Evolutionary conservation across 2,329 filamentous ascomycete genomes (phyloP), one percentile per base, ranked within the genome.

Genomic region (Zymoseptoria brevis): DNA sequence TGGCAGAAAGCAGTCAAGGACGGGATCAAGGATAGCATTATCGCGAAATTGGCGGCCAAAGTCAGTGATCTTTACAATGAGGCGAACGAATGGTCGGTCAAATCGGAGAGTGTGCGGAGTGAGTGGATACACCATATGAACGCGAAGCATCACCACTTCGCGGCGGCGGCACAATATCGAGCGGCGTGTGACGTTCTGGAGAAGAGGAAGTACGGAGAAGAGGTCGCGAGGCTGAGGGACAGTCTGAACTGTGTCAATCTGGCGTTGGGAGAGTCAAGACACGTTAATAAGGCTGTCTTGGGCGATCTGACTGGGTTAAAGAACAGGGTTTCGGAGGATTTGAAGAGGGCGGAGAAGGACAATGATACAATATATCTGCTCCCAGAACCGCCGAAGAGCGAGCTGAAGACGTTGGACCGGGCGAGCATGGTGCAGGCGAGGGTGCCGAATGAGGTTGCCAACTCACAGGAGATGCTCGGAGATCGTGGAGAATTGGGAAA

Each of bases 111-210:
- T 16, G 87, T 97, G 66, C 94, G 89, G 72, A 92, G 88, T 58
- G 89, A 94, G 63, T 97, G 93, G 94, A 96, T 99, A 67, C 93
- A 97, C 74, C 93, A 97, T 72, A 92, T 95, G 83, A 92, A 89
- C 24, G 94, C 93, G 5, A 99, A 97, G 73, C 92, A 97, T 70
- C 89, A 96, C 71, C 94, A 97, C 74, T 97, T 99, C 75, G 92
- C 93, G 1, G 93, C 90, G 0, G 94, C 94, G 0, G 94, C 94
- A 0, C 94, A 99, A 72, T 97, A 93, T 68, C 82, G 94, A 13
- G 90, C 93, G 24, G 90, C 94, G 0, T 87, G 90, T 63, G 92
- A 96, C 69, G 94, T 90, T 66, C 74, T 99, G 13, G 94, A 97
- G 75, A 97, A 96, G 81, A 81, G 88, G 54, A 95, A 87, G 70